A percentile compares a stretch with the other conserved stretches of the same genome.
phyloP scores from a whole-genome alignment of 2,329 filamentous ascomycete genomes.

The Monilinia vaccinii-corymbosi region DNA sequence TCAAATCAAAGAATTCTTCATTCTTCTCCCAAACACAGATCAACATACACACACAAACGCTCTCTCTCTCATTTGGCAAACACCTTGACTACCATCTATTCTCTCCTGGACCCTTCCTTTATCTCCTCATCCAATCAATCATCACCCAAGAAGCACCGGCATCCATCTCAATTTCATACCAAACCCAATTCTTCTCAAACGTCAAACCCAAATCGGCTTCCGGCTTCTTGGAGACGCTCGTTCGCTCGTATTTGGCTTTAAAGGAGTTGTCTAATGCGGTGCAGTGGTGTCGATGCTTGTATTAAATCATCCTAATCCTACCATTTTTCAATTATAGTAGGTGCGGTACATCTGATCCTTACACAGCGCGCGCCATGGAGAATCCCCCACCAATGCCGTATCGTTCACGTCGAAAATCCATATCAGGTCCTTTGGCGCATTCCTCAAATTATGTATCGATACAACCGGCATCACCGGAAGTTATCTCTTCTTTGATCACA shows the following conservation, averaged over 20 bases:
- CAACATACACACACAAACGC: not conserved
- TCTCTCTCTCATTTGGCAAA: not conserved
- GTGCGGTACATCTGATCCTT: conserved; percentile 13
- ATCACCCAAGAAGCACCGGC: not conserved
- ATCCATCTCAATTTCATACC: not conserved
- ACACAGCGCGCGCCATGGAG: conserved; percentile 21
- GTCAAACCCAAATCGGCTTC: conserved; percentile 8
- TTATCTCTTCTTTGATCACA: conserved; percentile 62
- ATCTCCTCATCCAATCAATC: not conserved
- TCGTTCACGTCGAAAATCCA: conserved; percentile 24
- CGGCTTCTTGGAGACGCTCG: conserved; percentile 19
- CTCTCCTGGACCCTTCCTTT: not conserved
- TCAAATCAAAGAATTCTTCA: no score
- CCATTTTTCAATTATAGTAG: conserved; percentile 2
- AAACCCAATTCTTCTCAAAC: not conserved
- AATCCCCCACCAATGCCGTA: conserved; percentile 25
- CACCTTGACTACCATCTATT: no score
- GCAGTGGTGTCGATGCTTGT: conserved; percentile 21
- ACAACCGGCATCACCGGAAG: conserved; percentile 44
- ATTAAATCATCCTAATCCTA: conserved; percentile 16
- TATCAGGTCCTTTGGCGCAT: conserved; percentile 24
- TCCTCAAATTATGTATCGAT: conserved; percentile 26
- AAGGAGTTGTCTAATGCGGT: no score
- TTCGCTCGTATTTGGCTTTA: conserved; percentile 13
- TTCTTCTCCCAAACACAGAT: not conserved